phyloP scores from a whole-genome alignment of 306 rosid species.

The Lathyrus tuberosus region DNA sequence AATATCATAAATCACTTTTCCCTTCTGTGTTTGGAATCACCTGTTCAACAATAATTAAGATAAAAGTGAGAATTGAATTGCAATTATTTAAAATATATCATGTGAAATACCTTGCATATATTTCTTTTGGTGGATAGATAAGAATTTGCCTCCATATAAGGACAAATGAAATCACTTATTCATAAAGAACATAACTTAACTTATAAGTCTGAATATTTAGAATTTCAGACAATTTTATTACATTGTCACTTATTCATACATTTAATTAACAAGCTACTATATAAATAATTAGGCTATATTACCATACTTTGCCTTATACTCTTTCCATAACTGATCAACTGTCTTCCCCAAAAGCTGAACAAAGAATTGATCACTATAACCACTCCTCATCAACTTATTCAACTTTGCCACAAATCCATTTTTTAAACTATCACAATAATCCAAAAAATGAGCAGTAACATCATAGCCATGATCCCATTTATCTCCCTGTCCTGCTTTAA shows the following conservation, averaged over 20 bases:
- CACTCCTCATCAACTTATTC: constrained; percentile 46
- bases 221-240: neutral
- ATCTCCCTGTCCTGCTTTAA: constrained; percentile 41
- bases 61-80: too few species aligned
- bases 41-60: too few species aligned
- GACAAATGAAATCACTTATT: too few species aligned
- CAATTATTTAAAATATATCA: too few species aligned
- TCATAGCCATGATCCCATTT: constrained; percentile 60
- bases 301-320: constrained; percentile 57
- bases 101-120: too few species aligned
- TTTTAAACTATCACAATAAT: constrained; percentile 47
- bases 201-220: neutral
- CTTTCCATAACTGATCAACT: constrained; percentile 60
- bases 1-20: too few species aligned
- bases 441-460: constrained; percentile 56
- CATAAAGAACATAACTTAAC: neutral
- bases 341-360: constrained; percentile 44
- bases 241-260: constrained; percentile 10
- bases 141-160: too few species aligned
- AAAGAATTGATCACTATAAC: constrained; percentile 46
- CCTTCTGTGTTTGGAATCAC: too few species aligned
- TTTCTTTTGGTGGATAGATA: too few species aligned
- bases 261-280: neutral
- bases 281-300: constrained; percentile 16
- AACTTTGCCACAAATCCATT: constrained; percentile 54